Conservation (phyloP, 441 rosid genomes). For the Kokia cookei region DNA sequence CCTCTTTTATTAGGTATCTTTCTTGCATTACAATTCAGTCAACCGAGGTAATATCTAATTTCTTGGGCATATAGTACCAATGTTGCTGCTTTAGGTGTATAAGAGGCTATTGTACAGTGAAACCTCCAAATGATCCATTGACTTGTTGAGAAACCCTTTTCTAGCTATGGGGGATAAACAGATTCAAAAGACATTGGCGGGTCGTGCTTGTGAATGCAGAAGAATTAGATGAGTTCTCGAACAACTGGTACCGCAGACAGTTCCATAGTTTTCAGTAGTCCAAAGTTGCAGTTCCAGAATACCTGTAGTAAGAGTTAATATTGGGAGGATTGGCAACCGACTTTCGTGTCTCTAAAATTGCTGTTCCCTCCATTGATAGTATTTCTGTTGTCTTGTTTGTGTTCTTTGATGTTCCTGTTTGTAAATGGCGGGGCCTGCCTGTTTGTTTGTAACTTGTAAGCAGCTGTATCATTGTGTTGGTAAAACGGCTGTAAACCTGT, state of each 20-base stretch:
- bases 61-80: neutral
- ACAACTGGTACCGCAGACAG: neutral
- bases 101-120: neutral
- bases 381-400: neutral
- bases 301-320: neutral
- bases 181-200: neutral
- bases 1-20: neutral
- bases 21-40: neutral
- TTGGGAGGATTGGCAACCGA: neutral
- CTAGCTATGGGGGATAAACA: neutral
- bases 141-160: neutral
- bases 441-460: neutral
- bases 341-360: neutral
- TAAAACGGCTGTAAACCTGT: neutral
- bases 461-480: neutral
- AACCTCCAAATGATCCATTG: neutral
- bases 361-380: neutral
- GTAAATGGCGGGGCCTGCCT: neutral
- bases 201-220: neutral
- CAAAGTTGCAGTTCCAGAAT: neutral
- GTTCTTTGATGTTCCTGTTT: neutral
- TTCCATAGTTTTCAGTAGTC: neutral
- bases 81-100: neutral
- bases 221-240: neutral
- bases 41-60: neutral